These are phyloP conservation scores for Powellomyces hirtus DNA, from an alignment of 192 early-diverging fungal species.

Conservation along the genomic window DNA sequence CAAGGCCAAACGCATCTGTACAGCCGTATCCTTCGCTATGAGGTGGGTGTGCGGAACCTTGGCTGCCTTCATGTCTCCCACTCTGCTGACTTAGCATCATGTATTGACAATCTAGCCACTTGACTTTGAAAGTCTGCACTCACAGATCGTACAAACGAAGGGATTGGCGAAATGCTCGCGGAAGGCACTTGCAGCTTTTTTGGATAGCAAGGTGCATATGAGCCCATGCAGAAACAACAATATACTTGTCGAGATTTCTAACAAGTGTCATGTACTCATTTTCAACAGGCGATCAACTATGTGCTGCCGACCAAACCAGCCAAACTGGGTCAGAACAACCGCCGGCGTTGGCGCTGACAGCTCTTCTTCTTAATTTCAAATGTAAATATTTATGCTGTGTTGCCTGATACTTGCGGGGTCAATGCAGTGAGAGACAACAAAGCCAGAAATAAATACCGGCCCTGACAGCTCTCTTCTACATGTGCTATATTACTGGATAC, in stretches of 20 bases:
- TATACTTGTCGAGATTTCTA: too few relatives aligned
- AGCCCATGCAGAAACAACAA: neutral
- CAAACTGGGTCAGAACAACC: too few relatives aligned
- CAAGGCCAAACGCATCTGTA: slow-evolving; percentile 6
- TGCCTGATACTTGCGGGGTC: too few relatives aligned
- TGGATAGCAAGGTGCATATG: slow-evolving; percentile 27
- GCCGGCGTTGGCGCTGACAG: too few relatives aligned
- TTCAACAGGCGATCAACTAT: slow-evolving; percentile 25
- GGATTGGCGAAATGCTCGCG: slow-evolving; percentile 17
- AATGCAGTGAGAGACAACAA: too few relatives aligned
- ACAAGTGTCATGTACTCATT: too few relatives aligned
- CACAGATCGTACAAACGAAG: slow-evolving; percentile 3
- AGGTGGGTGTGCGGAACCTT: neutral
- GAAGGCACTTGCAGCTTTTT: slow-evolving; percentile 15
- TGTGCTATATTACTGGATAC: too few relatives aligned
- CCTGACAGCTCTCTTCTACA: too few relatives aligned
- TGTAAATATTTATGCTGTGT: too few relatives aligned
- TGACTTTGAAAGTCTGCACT: slow-evolving; percentile 19
- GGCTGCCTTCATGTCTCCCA: neutral
- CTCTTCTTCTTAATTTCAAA: too few relatives aligned
- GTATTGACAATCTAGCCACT: neutral
- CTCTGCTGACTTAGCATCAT: neutral
- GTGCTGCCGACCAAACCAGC: too few relatives aligned
- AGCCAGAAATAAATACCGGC: too few relatives aligned
- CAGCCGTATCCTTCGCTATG: slow-evolving; percentile 20